Percentiles rank a stretch among this genome's conserved stretches.
Evolutionary conservation across 192 early-diverging fungal genomes (phyloP).

Genomic region (Polychytrium aggregatum): DNA sequence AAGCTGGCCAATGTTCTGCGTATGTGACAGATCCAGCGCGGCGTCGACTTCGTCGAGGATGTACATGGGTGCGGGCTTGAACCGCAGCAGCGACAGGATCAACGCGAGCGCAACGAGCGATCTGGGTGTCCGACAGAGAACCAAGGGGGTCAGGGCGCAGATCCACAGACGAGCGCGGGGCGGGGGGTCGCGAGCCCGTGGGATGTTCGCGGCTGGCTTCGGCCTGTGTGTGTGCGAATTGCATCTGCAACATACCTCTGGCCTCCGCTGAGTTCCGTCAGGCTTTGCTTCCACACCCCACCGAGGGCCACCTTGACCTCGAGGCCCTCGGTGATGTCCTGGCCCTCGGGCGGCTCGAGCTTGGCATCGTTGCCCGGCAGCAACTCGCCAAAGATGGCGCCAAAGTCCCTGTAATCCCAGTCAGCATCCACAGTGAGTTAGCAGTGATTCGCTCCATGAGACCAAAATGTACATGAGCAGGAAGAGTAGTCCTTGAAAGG

Average conservation of each 20-base stretch:
- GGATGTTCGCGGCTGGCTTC: not conserved
- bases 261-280: slow-evolving; percentile 94
- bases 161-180: too few relatives aligned
- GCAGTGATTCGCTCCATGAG: too few relatives aligned
- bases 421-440: not conserved
- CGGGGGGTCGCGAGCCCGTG: too few relatives aligned
- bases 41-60: slow-evolving; percentile 99
- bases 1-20: slow-evolving; percentile 95
- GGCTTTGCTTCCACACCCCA: slow-evolving; percentile 91
- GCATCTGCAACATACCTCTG: slow-evolving; percentile 49
- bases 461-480: too few relatives aligned
- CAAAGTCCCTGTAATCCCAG: slow-evolving; percentile 68
- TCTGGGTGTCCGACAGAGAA: too few relatives aligned
- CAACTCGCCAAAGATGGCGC: slow-evolving; percentile 88
- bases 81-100: slow-evolving; percentile 91
- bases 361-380: slow-evolving; percentile 84
- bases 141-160: too few relatives aligned
- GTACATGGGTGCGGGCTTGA: slow-evolving; percentile 99
- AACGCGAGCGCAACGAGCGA: slow-evolving; percentile 93
- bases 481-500: too few relatives aligned
- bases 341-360: slow-evolving; percentile 74
- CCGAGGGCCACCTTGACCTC: slow-evolving; percentile 93
- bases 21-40: slow-evolving; percentile 93
- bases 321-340: slow-evolving; percentile 69
- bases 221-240: too few relatives aligned